Percentiles rank a stretch among this genome's conserved stretches.
These are phyloP conservation scores for Diplodia intermedia DNA, from an alignment of 2,329 filamentous ascomycete species.

Conservation along the genomic window DNA sequence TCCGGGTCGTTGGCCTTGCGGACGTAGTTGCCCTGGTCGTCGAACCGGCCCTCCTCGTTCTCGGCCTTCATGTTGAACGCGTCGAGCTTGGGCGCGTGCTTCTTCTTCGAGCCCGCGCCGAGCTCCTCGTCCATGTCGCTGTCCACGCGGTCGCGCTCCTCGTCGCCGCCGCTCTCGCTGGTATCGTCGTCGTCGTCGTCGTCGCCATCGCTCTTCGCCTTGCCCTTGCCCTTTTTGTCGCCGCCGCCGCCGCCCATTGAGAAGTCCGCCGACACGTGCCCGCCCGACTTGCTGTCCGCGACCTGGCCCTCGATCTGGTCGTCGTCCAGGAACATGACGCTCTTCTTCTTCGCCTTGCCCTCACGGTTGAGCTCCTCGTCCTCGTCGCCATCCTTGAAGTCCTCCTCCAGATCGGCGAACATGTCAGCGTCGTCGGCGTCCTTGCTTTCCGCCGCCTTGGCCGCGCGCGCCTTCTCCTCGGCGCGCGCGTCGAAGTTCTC, in stretches of 20 bases:
- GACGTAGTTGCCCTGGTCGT: slow-evolving; percentile 89
- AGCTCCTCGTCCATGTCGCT: slow-evolving; percentile 82
- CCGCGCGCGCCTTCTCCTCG: slow-evolving; percentile 62
- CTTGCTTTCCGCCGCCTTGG: slow-evolving; percentile 53
- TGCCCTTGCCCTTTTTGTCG: slow-evolving; percentile 56
- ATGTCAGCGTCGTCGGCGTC: slow-evolving; percentile 77
- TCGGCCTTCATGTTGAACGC: slow-evolving; percentile 94
- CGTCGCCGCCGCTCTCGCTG: slow-evolving; percentile 66
- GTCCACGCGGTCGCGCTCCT: slow-evolving; percentile 70
- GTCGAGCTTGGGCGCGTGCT: slow-evolving; percentile 90
- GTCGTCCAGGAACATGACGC: slow-evolving; percentile 65
- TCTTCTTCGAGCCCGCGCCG: slow-evolving; percentile 87
- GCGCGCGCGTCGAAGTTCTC: slow-evolving; percentile 84
- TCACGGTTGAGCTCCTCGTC: slow-evolving; percentile 60
- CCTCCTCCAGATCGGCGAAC: slow-evolving; percentile 76
- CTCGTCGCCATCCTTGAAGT: slow-evolving; percentile 61
- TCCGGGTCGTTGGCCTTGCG: slow-evolving; percentile 89
- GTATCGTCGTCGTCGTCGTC: slow-evolving; percentile 61
- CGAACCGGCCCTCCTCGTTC: slow-evolving; percentile 90
- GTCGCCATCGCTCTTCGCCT: slow-evolving; percentile 49
- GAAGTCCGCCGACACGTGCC: slow-evolving; percentile 68
- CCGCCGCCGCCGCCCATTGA: slow-evolving; percentile 51
- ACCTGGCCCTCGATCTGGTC: slow-evolving; percentile 83
- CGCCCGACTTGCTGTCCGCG: slow-evolving; percentile 73
- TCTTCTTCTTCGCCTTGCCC: slow-evolving; percentile 65